A percentile compares a stretch with the other conserved stretches of the same genome.
phyloP scores from a whole-genome alignment of 2,329 filamentous ascomycete genomes.

The Orbilia blumenaviensis region DNA sequence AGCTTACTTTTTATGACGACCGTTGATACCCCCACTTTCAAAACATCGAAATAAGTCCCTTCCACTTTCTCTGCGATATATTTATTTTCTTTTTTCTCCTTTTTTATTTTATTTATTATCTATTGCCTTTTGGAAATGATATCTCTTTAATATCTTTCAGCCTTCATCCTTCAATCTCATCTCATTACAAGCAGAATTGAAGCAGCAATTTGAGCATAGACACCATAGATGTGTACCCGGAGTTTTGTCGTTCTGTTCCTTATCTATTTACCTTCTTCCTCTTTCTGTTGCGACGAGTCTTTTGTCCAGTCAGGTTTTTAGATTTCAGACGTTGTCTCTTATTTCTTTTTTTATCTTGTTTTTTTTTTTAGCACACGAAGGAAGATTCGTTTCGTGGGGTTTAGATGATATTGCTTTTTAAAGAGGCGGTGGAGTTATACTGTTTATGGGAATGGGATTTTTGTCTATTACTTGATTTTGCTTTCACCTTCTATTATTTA shows the following conservation, averaged over 20 bases:
- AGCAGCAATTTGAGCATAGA: conserved; percentile 48
- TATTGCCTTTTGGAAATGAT: conserved; percentile 7
- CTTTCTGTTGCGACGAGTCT: not conserved
- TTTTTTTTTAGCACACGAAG: not conserved
- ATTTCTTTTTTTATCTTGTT: not conserved
- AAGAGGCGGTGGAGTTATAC: conserved; percentile 36
- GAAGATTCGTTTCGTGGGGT: conserved; percentile 5
- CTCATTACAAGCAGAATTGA: conserved; percentile 1
- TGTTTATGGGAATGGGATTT: conserved; percentile 26
- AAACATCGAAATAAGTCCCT: conserved; percentile 24
- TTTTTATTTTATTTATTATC: not conserved
- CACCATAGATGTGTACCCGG: conserved; percentile 54
- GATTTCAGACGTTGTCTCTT: not conserved
- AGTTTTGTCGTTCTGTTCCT: conserved; percentile 16
- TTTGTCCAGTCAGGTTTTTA: not conserved
- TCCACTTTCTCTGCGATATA: conserved; percentile 12
- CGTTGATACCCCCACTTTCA: conserved; percentile 46
- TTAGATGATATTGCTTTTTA: conserved; percentile 39
- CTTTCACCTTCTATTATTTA: conserved; percentile 13
- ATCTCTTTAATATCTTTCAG: conserved; percentile 22
- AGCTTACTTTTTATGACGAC: conserved; percentile 30
- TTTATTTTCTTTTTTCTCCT: not conserved
- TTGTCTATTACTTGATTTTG: conserved; percentile 8
- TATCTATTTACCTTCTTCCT: not conserved
- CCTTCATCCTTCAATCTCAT: conserved; percentile 12